A percentile compares a stretch with the other conserved stretches of the same genome.
Evolutionary conservation across 495 filamentous ascomycete species (phyloP).

Genomic region (Cercophora sp.): DNA sequence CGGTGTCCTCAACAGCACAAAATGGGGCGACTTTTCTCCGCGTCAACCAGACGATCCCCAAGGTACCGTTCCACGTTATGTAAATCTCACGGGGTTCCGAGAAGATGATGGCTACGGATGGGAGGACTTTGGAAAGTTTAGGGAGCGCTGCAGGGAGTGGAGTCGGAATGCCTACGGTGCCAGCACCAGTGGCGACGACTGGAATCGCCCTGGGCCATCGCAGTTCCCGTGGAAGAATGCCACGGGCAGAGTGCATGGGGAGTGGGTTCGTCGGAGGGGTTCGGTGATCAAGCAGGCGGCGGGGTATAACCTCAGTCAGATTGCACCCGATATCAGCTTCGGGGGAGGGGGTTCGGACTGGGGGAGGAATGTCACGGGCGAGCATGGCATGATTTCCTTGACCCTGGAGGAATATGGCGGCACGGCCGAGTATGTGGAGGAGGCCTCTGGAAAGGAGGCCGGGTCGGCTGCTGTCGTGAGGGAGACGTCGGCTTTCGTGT

Average conservation of each 20-base stretch:
- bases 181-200: constrained; percentile 24
- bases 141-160: constrained; percentile 41
- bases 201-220: constrained; percentile 37
- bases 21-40: constrained; percentile 70
- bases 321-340: constrained; percentile 41
- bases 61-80: constrained; percentile 45
- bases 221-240: constrained; percentile 70
- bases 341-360: constrained; percentile 46
- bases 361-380: constrained; percentile 65
- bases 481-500: constrained; percentile 60
- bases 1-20: constrained; percentile 62
- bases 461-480: constrained; percentile 36
- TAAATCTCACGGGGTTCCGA: constrained; percentile 75
- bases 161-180: constrained; percentile 36
- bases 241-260: constrained; percentile 69
- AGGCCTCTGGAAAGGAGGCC: constrained; percentile 8
- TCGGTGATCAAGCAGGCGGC: constrained; percentile 29
- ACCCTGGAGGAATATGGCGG: constrained; percentile 50
- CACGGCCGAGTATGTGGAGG: constrained; percentile 37
- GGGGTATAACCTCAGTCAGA: constrained; percentile 46
- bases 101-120: constrained; percentile 71
- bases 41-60: constrained; percentile 25
- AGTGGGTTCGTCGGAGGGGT: constrained; percentile 63
- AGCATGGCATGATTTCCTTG: constrained; percentile 49
- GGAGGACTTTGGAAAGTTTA: constrained; percentile 54